Base-by-base conservation (phyloP, 108 stramenopile genomes). In the Schizochytrium sp. region DNA sequence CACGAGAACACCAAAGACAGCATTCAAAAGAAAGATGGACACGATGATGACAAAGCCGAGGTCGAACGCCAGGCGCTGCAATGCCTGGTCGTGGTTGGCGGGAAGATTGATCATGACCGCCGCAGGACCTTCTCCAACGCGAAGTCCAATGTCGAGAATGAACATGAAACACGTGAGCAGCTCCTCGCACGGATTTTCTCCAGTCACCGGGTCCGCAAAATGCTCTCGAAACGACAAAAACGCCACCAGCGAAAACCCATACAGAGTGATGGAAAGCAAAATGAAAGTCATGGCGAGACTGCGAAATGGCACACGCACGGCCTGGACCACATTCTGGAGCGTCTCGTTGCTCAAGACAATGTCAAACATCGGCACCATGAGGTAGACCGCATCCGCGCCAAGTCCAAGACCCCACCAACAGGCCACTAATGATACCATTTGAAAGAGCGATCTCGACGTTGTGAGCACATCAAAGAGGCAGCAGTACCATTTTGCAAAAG, bases 1-100 rank as follows among this genome's bases (percentile, higher is more conserved):
- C 53, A 92, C 90, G 51, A 92, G 89, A 44, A 92, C 90, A n/a
- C 92, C 92, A 58, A 92, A 92, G 47, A 92, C 87, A 5, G 90
- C 87, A 72, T 92, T 92, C 48, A 92, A 60, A 57, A 92, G 60
- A 19, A 92, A 58, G 47, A 92, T 72, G 58, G 88, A 47, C 5
- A 92, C 87, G 58, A 92, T 60, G 57, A 92, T 18, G 44, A 89
- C 88, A 57, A 91, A 91, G 18, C 43, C 34, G 3, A 89, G 34
- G 76, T 92, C 90, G 19, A 90, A 8, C 14, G 48, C 53, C 58
- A 44, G 47, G 10, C 63, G 60, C 8, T 47, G 10, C 51, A 53
- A 23, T 12, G 76, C 76, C n/a, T 28, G 60, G 23, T 87, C 89
- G 29, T 83, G 57, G n/a, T 21, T 43, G 59, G 16, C 28, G 53